Evolutionary conservation across 805 yeast genomes (phyloP), one percentile per base, ranked within the genome.

Genomic region (Metschnikowia reukaufii): DNA sequence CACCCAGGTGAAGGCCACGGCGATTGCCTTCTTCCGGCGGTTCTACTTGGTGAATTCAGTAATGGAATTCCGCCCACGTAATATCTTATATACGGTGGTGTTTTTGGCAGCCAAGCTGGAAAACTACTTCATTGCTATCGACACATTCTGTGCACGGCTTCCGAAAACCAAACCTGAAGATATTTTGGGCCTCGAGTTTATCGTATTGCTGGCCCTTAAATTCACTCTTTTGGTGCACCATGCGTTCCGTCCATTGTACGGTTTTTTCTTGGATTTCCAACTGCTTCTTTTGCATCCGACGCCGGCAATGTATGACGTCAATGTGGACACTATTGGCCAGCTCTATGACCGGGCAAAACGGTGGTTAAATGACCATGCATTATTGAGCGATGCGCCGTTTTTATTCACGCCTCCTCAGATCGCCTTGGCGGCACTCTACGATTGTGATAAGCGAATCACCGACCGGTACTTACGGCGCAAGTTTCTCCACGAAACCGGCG

Each of bases 91-190:
- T 51, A 68, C 75, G 5, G 85, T 96, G 52, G 77, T 94, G 10
- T 94, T 90, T 63, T 70, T 94, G 29, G 96, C 97, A 5, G 91
- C 97, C 36, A 94, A 94, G 66, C 81, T 91, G 15, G 99, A 94
- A 60, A 92, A 94, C 67, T 84, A 81, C 63, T 92, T 91, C 66
- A 85, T 94, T 25, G 81, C 96, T 21, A 86, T 92, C 49, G 85
- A 86, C 36, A 78, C 87, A 9, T 91, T 92, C 62, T 83, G 88
- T 45, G 77, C 79, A 45, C 78, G 85, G 39, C 77, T 92, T 17
- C 82, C 81, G 13, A 84, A 84, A 44, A 79, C 87, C 0, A 79
- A 82, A 31, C 83, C 86, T 1, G 74, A 74, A 15, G 81, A 84
- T 32, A 82, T 94, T 27, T 67, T 92, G 45, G 84, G 83, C 50